phyloP scores from a whole-genome alignment of 2,329 filamentous ascomycete species.

The Talaromyces sp. region DNA sequence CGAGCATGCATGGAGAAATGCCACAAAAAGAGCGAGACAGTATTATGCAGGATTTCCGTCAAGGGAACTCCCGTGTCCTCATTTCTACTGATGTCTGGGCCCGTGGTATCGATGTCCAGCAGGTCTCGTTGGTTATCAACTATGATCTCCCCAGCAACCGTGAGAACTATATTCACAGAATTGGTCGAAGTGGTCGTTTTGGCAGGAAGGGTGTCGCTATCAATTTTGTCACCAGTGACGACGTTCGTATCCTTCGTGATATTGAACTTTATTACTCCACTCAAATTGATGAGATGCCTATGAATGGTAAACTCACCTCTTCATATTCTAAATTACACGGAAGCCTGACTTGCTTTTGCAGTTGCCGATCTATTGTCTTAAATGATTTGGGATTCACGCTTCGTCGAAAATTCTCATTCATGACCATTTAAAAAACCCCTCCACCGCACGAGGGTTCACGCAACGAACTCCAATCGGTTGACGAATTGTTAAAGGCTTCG shows the following conservation, averaged over 20 bases:
- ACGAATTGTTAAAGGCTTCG: neutral
- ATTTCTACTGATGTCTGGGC: constrained; percentile 99
- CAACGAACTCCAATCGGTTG: neutral
- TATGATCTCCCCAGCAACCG: constrained; percentile 97
- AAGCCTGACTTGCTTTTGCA: constrained; percentile 15
- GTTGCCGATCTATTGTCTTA: constrained; percentile 27
- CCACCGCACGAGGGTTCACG: neutral
- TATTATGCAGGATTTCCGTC: constrained; percentile 98
- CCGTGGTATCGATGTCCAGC: constrained; percentile 96
- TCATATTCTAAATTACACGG: neutral
- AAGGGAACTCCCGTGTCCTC: constrained; percentile 90
- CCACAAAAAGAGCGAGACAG: constrained; percentile 95
- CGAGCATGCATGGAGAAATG: constrained; percentile 99
- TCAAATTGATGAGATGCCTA: constrained; percentile 97
- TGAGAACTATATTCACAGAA: constrained; percentile 99
- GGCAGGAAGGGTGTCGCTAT: constrained; percentile 98
- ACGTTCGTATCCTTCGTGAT: constrained; percentile 93
- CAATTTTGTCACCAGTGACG: constrained; percentile 98
- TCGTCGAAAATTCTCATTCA: constrained; percentile 25
- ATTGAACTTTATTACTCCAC: constrained; percentile 97
- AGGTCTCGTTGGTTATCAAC: constrained; percentile 97
- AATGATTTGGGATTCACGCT: constrained; percentile 52
- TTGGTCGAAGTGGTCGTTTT: constrained; percentile 91
- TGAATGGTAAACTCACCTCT: constrained; percentile 67
- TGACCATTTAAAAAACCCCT: neutral